Conservation (phyloP, 1,284 basidiomycete species). For the Volvariella surrecta region DNA sequence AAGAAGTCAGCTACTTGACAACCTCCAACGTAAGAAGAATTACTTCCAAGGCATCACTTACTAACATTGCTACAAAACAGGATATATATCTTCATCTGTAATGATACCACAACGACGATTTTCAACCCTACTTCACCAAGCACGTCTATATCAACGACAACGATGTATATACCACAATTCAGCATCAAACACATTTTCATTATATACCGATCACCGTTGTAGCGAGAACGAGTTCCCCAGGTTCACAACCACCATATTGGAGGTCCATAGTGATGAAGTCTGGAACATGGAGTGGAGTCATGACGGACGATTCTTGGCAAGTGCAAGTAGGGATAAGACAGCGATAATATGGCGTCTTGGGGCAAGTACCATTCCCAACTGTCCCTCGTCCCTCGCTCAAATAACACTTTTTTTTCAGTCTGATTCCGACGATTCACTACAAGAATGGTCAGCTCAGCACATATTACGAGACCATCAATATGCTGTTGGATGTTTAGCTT, state of each 20-base stretch:
- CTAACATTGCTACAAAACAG: constrained; percentile 29
- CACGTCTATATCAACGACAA: constrained; percentile 71
- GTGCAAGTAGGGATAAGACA: constrained; percentile 78
- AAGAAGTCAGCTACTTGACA: constrained; percentile 65
- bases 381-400: constrained; percentile 35
- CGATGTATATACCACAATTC: constrained; percentile 79
- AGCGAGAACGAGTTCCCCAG: constrained; percentile 78
- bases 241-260: constrained; percentile 75
- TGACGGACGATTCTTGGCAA: constrained; percentile 79
- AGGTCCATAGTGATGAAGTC: constrained; percentile 88
- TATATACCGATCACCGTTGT: constrained; percentile 84
- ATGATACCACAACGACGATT: constrained; percentile 93
- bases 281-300: constrained; percentile 97
- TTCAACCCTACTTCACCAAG: constrained; percentile 80
- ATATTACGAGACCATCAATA: constrained; percentile 70
- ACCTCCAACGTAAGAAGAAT: constrained; percentile 67
- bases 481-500: constrained; percentile 74
- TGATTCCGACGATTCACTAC: constrained; percentile 38
- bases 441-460: constrained; percentile 53
- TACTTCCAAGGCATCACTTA: constrained; percentile 5
- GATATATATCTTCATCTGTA: constrained; percentile 79
- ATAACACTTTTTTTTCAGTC: constrained; percentile 19
- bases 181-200: constrained; percentile 58
- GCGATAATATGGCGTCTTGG: constrained; percentile 83
- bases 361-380: constrained; percentile 21